Evolutionary conservation across 208 protist species (phyloP).

Genomic region (Acanthamoeba polyphaga): DNA sequence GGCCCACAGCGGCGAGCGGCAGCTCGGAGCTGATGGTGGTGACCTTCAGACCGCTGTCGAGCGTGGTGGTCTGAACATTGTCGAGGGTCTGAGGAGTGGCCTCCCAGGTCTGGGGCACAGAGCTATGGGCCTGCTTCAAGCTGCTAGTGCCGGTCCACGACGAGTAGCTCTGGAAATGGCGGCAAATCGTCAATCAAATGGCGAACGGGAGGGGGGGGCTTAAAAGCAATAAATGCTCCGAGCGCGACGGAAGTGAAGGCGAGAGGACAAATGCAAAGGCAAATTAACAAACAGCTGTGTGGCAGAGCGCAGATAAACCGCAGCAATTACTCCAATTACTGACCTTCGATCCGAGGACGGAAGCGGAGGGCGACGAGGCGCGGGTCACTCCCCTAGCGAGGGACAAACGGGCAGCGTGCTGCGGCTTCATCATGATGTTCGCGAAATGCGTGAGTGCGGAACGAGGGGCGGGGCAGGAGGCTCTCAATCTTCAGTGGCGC

Average conservation of each 20-base stretch:
- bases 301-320: too few species aligned
- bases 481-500: not conserved
- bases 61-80: slow-evolving; percentile 9
- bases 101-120: slow-evolving; percentile 9
- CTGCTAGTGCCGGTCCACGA: not conserved
- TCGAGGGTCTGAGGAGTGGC: not conserved
- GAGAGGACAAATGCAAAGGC: too few species aligned
- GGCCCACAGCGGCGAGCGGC: not conserved
- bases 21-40: not conserved
- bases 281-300: too few species aligned
- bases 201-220: too few species aligned
- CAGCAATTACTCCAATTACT: not conserved
- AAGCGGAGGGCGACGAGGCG: not conserved
- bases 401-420: not conserved
- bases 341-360: slow-evolving; percentile 4
- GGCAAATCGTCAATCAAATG: not conserved
- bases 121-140: not conserved
- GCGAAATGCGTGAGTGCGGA: not conserved
- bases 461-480: not conserved
- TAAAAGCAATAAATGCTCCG: not conserved
- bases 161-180: not conserved
- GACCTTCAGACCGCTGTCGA: not conserved
- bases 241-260: not conserved
- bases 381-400: not conserved
- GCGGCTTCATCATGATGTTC: not conserved